Evolutionary conservation across 352 stramenopile genomes (phyloP).

Genomic region (Globisporangium okanoganense): DNA sequence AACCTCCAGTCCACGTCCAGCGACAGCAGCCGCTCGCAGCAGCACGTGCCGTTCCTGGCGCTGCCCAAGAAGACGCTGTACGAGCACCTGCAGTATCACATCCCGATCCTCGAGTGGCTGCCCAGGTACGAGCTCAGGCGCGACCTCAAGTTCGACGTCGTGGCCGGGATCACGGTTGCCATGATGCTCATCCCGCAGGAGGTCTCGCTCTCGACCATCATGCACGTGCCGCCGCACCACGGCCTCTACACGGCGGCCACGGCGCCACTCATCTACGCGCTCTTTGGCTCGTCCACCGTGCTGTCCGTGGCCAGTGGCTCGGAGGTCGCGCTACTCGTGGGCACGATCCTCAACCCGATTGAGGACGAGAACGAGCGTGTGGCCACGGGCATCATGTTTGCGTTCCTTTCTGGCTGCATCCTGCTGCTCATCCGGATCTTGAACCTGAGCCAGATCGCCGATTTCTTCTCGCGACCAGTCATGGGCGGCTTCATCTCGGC

Average conservation of each 20-base stretch:
- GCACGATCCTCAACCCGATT: conserved; percentile 49
- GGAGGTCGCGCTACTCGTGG: conserved; percentile 53
- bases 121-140: conserved; percentile 40
- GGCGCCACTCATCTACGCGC: conserved; percentile 76
- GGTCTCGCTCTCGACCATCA: conserved; percentile 87
- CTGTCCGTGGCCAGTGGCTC: conserved; percentile 76
- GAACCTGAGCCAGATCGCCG: conserved; percentile 79
- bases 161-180: conserved; percentile 52
- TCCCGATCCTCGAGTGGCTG: conserved; percentile 51
- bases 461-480: conserved; percentile 88
- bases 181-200: conserved; percentile 90
- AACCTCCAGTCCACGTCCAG: conserved; percentile 7
- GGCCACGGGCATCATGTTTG: conserved; percentile 37
- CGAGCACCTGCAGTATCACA: conserved; percentile 22
- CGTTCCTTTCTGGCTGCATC: conserved; percentile 75
- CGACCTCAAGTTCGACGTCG: conserved; percentile 52
- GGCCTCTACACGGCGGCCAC: conserved; percentile 87
- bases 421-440: conserved; percentile 76
- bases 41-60: neutral
- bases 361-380: conserved; percentile 33
- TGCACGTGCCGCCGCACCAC: conserved; percentile 82
- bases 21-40: conserved; percentile 1
- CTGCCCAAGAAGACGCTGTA: conserved; percentile 7
- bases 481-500: conserved; percentile 89
- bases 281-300: conserved; percentile 81